These are phyloP conservation scores for Aspergillus alliaceus DNA, from an alignment of 2,329 filamentous ascomycete species.

Conservation along the genomic window DNA sequence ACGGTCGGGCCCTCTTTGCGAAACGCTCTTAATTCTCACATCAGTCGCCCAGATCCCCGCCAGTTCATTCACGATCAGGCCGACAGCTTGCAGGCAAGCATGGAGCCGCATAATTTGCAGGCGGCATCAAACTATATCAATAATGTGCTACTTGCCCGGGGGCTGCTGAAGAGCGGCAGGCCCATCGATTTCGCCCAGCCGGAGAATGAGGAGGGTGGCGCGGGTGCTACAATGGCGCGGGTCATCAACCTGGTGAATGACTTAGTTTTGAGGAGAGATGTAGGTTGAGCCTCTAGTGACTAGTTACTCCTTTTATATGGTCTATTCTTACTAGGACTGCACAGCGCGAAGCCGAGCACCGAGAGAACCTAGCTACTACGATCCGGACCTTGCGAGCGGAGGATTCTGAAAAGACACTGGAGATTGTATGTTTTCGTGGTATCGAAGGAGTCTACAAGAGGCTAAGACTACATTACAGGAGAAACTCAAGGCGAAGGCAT, in stretches of 20 bases:
- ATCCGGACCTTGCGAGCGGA: constrained; percentile 75
- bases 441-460: neutral
- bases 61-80: neutral
- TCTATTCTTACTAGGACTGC: constrained; percentile 9
- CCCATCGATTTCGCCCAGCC: constrained; percentile 77
- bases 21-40: neutral
- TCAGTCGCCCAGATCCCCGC: neutral
- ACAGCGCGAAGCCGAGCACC: constrained; percentile 84
- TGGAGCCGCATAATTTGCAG: constrained; percentile 54
- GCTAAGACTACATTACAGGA: constrained; percentile 39
- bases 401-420: constrained; percentile 69
- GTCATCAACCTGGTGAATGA: constrained; percentile 95
- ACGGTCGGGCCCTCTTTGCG: constrained; percentile 1
- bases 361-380: constrained; percentile 76
- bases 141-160: constrained; percentile 64
- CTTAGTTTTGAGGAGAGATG: constrained; percentile 83
- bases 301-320: neutral
- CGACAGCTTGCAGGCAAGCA: constrained; percentile 33
- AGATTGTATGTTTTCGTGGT: constrained; percentile 54
- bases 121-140: constrained; percentile 65
- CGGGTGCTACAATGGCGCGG: constrained; percentile 72
- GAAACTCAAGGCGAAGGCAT: constrained; percentile 54
- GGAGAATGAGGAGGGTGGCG: constrained; percentile 58
- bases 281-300: constrained; percentile 47
- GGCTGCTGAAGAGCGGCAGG: constrained; percentile 58